phyloP scores from a whole-genome alignment of 1,284 basidiomycete genomes.

The Irpex sp. region DNA sequence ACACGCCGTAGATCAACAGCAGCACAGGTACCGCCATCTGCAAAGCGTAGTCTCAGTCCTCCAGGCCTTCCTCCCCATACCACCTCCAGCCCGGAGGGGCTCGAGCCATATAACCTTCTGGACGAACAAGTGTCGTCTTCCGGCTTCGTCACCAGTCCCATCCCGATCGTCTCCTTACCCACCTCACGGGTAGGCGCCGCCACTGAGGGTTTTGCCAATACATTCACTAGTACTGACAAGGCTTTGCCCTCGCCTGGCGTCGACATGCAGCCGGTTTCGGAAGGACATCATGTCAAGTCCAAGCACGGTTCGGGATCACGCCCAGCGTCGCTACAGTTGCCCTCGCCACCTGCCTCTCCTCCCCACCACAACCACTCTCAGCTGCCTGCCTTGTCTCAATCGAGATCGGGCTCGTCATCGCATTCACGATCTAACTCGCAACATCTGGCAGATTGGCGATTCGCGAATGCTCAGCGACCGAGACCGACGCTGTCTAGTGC shows the following conservation, averaged over 20 bases:
- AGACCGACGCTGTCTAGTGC: slow-evolving; percentile 21
- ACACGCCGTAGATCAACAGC: slow-evolving; percentile 11
- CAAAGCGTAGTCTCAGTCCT: slow-evolving; percentile 22
- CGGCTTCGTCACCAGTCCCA: not conserved
- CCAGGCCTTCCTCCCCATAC: slow-evolving; percentile 23
- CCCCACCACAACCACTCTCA: slow-evolving; percentile 7
- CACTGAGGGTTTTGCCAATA: not conserved
- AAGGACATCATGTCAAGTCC: slow-evolving; percentile 13
- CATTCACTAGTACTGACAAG: not conserved
- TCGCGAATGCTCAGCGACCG: slow-evolving; percentile 9
- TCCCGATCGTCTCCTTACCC: not conserved
- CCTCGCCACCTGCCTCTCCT: slow-evolving; percentile 29
- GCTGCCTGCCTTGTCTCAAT: slow-evolving; percentile 8
- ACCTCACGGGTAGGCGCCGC: slow-evolving; percentile 6
- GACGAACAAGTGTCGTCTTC: not conserved
- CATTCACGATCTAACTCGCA: slow-evolving; percentile 15
- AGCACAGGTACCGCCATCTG: slow-evolving; percentile 16
- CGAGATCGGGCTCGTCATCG: not conserved
- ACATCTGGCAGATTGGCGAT: slow-evolving; percentile 12
- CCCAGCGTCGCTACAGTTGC: slow-evolving; percentile 24
- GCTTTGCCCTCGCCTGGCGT: slow-evolving; percentile 13
- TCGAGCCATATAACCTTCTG: slow-evolving; percentile 2
- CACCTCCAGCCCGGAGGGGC: not conserved
- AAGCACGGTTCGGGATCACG: slow-evolving; percentile 3
- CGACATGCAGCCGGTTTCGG: slow-evolving; percentile 26